Conservation (phyloP, 176 grass and related monocot genomes). For the Eragrostis nindensis region DNA sequence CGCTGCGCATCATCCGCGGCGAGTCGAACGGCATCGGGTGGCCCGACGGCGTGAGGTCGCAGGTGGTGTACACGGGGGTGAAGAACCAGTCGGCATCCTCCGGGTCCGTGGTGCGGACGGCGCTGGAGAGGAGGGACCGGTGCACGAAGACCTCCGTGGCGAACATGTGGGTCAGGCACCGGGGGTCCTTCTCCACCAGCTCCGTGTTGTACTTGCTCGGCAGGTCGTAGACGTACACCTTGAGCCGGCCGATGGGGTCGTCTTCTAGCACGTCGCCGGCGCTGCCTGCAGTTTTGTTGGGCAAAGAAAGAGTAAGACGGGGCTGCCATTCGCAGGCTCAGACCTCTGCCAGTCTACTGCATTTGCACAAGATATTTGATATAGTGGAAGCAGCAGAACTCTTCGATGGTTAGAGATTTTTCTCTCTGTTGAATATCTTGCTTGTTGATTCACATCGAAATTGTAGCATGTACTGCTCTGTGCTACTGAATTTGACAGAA, state of each 20-base stretch:
- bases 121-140: constrained; percentile 25
- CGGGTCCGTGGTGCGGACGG: constrained; percentile 23
- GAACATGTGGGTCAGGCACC: constrained; percentile 38
- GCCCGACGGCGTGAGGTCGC: constrained; percentile 24
- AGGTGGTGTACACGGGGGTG: constrained; percentile 30
- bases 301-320: not conserved
- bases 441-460: not conserved
- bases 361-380: not conserved
- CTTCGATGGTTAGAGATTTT: not conserved
- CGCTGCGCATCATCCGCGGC: constrained; percentile 32
- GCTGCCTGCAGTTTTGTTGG: constrained; percentile 2
- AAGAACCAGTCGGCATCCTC: constrained; percentile 33
- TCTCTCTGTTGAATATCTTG: not conserved
- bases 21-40: constrained; percentile 34
- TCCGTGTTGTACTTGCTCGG: constrained; percentile 10
- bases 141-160: constrained; percentile 33
- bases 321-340: not conserved
- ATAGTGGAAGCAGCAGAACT: not conserved
- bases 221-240: constrained; percentile 36
- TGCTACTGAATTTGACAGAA: too few relatives aligned
- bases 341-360: not conserved
- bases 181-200: not conserved
- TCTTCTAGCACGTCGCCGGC: constrained; percentile 19
- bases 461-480: too few relatives aligned
- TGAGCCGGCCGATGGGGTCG: constrained; percentile 1